These are phyloP conservation scores for Microcos paniculata DNA, from an alignment of 345 rosid species.

Conservation along the genomic window DNA sequence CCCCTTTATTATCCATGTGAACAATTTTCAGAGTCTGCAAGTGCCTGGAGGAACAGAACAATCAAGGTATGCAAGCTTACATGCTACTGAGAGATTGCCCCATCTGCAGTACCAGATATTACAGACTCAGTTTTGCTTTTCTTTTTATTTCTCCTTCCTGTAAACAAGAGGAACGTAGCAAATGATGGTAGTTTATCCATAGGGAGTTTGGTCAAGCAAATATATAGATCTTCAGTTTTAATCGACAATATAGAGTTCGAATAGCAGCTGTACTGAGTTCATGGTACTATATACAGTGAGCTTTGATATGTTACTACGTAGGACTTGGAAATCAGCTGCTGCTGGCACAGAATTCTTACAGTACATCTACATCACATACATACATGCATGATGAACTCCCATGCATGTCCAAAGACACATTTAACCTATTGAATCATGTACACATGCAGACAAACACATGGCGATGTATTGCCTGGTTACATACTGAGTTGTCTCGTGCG, in stretches of 20 bases:
- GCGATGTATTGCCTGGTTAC: neutral
- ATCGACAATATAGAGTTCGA: neutral
- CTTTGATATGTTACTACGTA: neutral
- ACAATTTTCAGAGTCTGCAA: neutral
- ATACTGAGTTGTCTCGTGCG: neutral
- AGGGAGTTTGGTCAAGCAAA: neutral
- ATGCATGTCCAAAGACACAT: neutral
- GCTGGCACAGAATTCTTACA: neutral
- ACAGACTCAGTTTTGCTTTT: constrained; percentile 8
- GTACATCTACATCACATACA: neutral
- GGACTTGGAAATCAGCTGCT: neutral
- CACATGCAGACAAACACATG: neutral
- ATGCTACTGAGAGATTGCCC: neutral
- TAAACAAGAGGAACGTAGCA: neutral
- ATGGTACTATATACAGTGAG: neutral
- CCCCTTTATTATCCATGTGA: constrained; percentile 28
- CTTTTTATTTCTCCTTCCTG: neutral
- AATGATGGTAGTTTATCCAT: too few species aligned
- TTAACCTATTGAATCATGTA: neutral
- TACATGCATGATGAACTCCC: neutral
- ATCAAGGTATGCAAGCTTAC: neutral
- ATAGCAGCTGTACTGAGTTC: neutral
- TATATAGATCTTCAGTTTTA: neutral
- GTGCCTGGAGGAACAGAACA: constrained; percentile 5
- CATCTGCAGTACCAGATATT: neutral